Evolutionary conservation across 805 yeast species (phyloP).

Genomic region (Candida pseudofarinosa): DNA sequence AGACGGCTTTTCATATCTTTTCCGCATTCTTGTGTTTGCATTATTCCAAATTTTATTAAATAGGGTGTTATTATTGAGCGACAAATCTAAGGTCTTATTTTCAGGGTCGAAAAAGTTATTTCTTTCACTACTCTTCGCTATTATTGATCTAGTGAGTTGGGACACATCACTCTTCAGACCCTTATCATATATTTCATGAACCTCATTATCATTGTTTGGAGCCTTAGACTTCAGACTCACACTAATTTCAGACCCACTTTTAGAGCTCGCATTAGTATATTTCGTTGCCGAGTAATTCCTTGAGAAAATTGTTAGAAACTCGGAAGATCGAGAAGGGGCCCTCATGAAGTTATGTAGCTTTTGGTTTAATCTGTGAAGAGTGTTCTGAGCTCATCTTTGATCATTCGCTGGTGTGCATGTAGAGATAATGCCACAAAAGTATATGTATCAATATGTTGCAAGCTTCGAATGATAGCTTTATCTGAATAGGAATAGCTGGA

Average conservation of each 20-base stretch:
- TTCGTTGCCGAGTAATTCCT: neutral
- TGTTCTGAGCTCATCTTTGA: neutral
- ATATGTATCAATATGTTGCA: no score
- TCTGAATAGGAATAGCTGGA: no score
- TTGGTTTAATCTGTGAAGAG: neutral
- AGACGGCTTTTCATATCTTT: conserved; percentile 16
- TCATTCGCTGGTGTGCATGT: no score
- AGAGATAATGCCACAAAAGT: no score
- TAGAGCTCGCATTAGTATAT: neutral
- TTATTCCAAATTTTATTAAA: conserved; percentile 14
- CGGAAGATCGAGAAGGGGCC: neutral
- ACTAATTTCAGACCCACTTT: neutral
- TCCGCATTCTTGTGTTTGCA: conserved; percentile 14
- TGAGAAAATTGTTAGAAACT: neutral
- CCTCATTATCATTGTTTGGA: neutral
- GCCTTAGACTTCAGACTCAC: no score
- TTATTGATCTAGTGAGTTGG: conserved; percentile 3
- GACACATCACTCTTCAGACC: neutral
- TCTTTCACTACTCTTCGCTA: conserved; percentile 3
- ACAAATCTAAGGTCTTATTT: conserved; percentile 17
- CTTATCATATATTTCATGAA: neutral
- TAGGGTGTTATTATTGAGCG: conserved; percentile 15
- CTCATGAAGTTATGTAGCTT: neutral
- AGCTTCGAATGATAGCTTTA: no score
- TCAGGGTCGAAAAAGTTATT: conserved; percentile 17